Evolutionary conservation across 2,329 filamentous ascomycete genomes (phyloP).

Genomic region (Arachnomyces sp.): DNA sequence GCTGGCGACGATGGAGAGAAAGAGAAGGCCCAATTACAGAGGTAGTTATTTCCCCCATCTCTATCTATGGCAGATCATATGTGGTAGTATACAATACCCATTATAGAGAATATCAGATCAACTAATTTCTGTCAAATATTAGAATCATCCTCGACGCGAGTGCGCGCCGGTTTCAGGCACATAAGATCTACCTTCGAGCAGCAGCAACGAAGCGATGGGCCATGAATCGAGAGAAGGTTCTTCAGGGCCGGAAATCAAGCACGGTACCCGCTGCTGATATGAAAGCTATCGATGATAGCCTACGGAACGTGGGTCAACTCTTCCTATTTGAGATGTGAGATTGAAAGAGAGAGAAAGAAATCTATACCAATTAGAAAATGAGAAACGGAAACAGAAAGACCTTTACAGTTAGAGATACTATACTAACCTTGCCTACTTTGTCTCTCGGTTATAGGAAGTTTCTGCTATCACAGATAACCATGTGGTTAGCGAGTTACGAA

Average conservation of each 20-base stretch:
- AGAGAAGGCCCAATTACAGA: conserved; percentile 50
- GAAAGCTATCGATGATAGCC: conserved; percentile 40
- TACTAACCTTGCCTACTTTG: neutral
- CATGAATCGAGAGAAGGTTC: conserved; percentile 43
- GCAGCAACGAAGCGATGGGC: conserved; percentile 54
- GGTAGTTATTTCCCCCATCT: conserved; percentile 33
- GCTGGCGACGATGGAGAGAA: conserved; percentile 43
- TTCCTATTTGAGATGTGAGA: conserved; percentile 1
- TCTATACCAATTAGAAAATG: no score
- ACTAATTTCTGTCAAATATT: conserved; percentile 4
- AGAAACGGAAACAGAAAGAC: no score
- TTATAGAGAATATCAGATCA: no score
- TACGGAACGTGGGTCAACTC: conserved; percentile 40
- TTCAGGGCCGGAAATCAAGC: conserved; percentile 45
- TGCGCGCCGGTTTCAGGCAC: conserved; percentile 54
- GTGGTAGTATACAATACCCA: no score
- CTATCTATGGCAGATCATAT: neutral
- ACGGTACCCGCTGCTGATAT: conserved; percentile 42
- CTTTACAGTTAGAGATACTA: no score
- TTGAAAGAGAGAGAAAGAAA: no score
- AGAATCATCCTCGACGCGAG: conserved; percentile 56
- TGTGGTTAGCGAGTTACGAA: conserved; percentile 48
- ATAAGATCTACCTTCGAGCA: conserved; percentile 53
- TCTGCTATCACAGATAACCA: conserved; percentile 49
- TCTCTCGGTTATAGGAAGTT: conserved; percentile 42